A percentile compares a stretch with the other conserved stretches of the same genome.
Conservation (phyloP, 1,139 yeast genomes). For the Sugiyamaella novakii region DNA sequence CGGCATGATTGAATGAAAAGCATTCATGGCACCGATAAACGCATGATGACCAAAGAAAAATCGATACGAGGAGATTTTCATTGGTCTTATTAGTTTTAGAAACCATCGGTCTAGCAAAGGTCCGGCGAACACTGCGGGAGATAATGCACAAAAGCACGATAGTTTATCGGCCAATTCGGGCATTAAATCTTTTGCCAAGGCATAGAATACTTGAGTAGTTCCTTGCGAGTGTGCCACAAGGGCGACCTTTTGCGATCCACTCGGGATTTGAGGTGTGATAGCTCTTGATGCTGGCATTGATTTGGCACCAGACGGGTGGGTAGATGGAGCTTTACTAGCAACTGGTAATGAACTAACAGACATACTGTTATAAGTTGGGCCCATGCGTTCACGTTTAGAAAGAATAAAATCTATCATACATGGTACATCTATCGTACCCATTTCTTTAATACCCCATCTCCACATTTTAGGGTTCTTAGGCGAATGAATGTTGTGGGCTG, state of each 20-base stretch:
- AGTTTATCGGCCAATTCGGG: slow-evolving; percentile 52
- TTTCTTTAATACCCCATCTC: slow-evolving; percentile 83
- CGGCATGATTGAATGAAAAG: slow-evolving; percentile 44
- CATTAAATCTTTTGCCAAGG: slow-evolving; percentile 53
- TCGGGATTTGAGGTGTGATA: background rate
- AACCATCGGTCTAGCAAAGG: slow-evolving; percentile 58
- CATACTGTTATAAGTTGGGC: background rate
- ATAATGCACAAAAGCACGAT: slow-evolving; percentile 70
- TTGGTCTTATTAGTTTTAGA: slow-evolving; percentile 46
- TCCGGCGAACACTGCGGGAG: slow-evolving; percentile 93
- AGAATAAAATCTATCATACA: slow-evolving; percentile 66
- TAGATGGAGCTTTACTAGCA: background rate
- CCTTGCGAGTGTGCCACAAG: slow-evolving; percentile 91
- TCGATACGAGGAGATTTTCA: slow-evolving; percentile 33
- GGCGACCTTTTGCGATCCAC: slow-evolving; percentile 46
- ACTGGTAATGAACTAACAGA: slow-evolving; percentile 2
- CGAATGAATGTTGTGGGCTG: slow-evolving; percentile 55
- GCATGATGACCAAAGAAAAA: slow-evolving; percentile 56
- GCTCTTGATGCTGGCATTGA: slow-evolving; percentile 10
- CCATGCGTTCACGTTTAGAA: slow-evolving; percentile 38
- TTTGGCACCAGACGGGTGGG: background rate
- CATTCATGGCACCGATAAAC: slow-evolving; percentile 40
- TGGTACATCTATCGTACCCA: slow-evolving; percentile 78
- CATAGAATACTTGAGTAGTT: slow-evolving; percentile 77
- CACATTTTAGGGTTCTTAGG: slow-evolving; percentile 53